Evolutionary conservation across 495 filamentous ascomycete species (phyloP), one percentile per base, ranked within the genome.

Genomic region (Gamarada debralockiae): DNA sequence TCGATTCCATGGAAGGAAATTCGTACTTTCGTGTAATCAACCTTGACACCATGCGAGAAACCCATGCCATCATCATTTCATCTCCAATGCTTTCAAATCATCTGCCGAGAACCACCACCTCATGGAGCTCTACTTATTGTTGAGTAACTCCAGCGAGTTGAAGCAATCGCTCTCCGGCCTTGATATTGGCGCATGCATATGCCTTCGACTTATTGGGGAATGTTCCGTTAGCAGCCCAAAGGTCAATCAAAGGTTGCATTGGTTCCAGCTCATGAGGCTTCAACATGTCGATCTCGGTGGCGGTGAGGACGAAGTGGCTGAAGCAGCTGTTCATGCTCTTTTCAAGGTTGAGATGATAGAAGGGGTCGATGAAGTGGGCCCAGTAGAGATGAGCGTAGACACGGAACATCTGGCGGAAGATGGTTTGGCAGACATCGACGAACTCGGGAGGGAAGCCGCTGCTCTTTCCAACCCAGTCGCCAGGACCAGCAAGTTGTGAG

Each of bases 361-460:
- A 89, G 9, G 87, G 87, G 45, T 90, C 85, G 49, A 84, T 63
- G 73, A 85, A 92, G 71, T 92, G 88, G 7, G 83, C 81, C 75
- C 89, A 89, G 73, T 92, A 92, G 23, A 92, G 76, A 70, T 97
- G 92, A 29, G 90, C 86, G 60, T 97, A 97, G 67, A 92, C 90
- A 33, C 92, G 90, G 78, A 96, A 93, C 86, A 97, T 97, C 71
- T 97, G 92, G 57, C 91, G 84, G 78, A 92, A 95, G 61, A 95
- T 92, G 55, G 84, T 90, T 69, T 89, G 85, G 72, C 87, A 88
- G 59, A 95, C 89, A 57, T 85, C 79, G 61, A 90, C 80, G 67
- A 95, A 95, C 21, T 84, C 84, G 60, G 85, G 82, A 13, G 90
- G 92, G 68, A 97, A 97, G 17, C 91, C 90, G 57, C 85, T 89